Conservation (phyloP, 305 asterid genomes). For the Plantago coronopus region DNA sequence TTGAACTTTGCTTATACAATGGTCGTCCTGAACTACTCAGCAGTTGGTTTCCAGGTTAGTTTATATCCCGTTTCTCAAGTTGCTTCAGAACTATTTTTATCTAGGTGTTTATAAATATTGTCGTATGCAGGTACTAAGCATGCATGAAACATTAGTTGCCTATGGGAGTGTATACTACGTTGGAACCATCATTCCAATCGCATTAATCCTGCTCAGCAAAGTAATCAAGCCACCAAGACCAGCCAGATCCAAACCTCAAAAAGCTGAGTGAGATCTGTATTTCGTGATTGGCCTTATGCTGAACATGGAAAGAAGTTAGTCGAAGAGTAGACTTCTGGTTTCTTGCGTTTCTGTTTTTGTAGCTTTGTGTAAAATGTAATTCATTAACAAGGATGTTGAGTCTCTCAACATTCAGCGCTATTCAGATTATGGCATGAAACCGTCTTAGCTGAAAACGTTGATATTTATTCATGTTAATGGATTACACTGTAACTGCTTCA, state of each 20-base stretch:
- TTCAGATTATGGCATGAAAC: conserved; percentile 8
- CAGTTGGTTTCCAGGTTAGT: conserved; percentile 84
- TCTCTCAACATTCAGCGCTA: conserved; percentile 14
- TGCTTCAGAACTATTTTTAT: conserved; percentile 25
- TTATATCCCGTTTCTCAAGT: conserved; percentile 7
- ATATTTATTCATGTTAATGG: not conserved
- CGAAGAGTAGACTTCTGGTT: conserved; percentile 8
- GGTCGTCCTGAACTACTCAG: conserved; percentile 78
- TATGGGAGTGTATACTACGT: conserved; percentile 82
- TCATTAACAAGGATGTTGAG: conserved; percentile 18
- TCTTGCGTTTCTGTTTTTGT: conserved; percentile 27
- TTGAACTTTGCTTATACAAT: conserved; percentile 68
- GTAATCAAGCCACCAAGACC: conserved; percentile 74
- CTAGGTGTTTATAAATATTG: not conserved
- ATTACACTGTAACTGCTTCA: not conserved
- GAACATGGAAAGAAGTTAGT: conserved; percentile 20
- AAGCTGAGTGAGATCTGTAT: conserved; percentile 55
- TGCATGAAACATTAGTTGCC: conserved; percentile 73
- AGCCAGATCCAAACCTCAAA: conserved; percentile 57
- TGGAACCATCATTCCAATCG: conserved; percentile 72
- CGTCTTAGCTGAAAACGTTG: not conserved
- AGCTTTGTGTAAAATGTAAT: conserved; percentile 25
- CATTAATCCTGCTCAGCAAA: conserved; percentile 64
- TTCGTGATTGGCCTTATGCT: conserved; percentile 7
- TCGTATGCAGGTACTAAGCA: conserved; percentile 61